Evolutionary conservation across 306 rosid species (phyloP).

Genomic region (Rubus idaeus): DNA sequence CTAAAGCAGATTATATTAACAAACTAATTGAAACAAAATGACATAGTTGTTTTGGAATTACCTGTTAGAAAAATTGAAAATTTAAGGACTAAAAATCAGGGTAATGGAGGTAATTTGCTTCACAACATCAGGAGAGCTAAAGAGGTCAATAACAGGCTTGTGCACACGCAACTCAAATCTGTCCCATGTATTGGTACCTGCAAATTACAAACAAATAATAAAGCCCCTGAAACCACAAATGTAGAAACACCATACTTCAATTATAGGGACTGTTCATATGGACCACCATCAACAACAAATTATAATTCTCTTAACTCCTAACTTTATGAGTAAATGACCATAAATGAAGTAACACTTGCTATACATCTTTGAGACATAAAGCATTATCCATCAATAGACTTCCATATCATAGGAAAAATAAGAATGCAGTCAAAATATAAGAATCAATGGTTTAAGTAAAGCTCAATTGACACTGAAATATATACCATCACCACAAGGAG

Average conservation of each 20-base stretch:
- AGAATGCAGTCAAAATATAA: background rate
- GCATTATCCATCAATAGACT: background rate
- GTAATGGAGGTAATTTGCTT: slow-evolving; percentile 95
- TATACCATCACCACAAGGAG: slow-evolving; percentile 94
- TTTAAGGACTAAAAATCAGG: too few species aligned
- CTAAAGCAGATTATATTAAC: too few species aligned
- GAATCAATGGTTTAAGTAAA: background rate
- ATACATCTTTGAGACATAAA: background rate
- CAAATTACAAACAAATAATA: background rate
- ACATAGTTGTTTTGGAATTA: slow-evolving; percentile 7
- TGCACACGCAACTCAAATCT: slow-evolving; percentile 89
- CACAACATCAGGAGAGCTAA: slow-evolving; percentile 90
- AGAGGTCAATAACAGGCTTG: slow-evolving; percentile 86
- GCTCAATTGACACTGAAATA: background rate
- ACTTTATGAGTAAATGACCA: background rate
- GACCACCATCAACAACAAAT: background rate
- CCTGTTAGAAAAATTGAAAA: slow-evolving; percentile 41
- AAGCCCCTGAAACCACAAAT: background rate
- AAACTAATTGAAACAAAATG: background rate
- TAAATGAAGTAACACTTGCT: background rate
- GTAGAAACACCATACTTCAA: background rate
- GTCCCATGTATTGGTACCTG: slow-evolving; percentile 96
- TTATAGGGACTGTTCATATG: background rate
- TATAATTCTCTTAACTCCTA: background rate
- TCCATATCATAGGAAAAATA: background rate